Base-by-base conservation (phyloP, 495 filamentous ascomycete species). In the Penicillium dipodomyicola region DNA sequence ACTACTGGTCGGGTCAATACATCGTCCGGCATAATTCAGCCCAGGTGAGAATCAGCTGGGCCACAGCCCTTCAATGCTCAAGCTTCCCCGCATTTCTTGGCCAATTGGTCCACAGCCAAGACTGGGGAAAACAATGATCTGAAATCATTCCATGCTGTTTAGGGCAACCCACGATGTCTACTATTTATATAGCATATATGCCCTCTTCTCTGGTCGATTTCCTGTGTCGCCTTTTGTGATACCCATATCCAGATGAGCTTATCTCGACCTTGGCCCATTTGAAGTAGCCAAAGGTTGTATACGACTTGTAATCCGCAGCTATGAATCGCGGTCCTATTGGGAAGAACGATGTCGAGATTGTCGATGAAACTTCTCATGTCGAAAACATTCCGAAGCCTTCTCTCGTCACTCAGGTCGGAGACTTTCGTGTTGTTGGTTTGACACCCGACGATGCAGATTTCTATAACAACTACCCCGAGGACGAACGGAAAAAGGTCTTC, bases 341-440 rank as follows among this genome's bases (percentile, higher is more conserved):
- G n/a, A 61, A 61, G 20, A 48, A 52, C 1, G 58, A 61, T 39
- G 42, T 61, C 23, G 58, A 61, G 42, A 42, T 51, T 9, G 58
- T 32, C 8, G 58, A 61, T 20, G 35, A 41, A 20, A 35, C 53
- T 32, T 43, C 58, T 27, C 58, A 61, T 22, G 15, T 61, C 22
- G 58, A 61, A 17, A 44, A 12, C 14, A 33, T 61, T 15, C 53
- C 53, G 2, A 61, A 61, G 20, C 47, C 48, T 41, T 56, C 58
- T 5, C 53, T 47, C 12, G 32, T 40, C 11, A 52, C 55, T 15
- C 48, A 58, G 22, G 40, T 58, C 30, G 56, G 49, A 39, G 52
- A 49, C 3, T 58, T 58, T 29, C 56, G 56, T 22, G 56, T 58
- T 6, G 56, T 58, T 12, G 56, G 56, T n/a, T 32, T 58, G 48